Conservation (phyloP, 805 yeast genomes). For the Metschnikowia gruessii region DNA sequence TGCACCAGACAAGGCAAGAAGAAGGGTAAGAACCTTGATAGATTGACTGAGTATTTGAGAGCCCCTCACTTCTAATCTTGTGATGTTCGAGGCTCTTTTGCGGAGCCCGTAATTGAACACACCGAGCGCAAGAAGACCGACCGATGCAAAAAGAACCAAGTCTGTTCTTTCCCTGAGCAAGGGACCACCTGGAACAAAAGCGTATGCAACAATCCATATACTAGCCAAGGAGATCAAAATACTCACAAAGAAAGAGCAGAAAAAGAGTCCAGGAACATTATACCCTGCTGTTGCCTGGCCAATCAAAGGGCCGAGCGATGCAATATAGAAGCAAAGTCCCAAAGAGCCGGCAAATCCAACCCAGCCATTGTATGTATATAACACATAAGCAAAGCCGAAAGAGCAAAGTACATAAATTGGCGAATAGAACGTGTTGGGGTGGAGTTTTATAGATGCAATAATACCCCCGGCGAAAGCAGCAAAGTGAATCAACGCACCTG, state of each 20-base stretch:
- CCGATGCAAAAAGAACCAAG: conserved; percentile 58
- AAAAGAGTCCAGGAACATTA: conserved; percentile 54
- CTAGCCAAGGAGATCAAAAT: conserved; percentile 68
- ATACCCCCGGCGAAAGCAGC: conserved; percentile 56
- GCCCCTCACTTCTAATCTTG: conserved; percentile 22
- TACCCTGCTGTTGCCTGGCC: conserved; percentile 56
- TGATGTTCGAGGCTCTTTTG: conserved; percentile 23
- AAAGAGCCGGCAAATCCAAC: conserved; percentile 72
- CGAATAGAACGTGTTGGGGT: conserved; percentile 24
- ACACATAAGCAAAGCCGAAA: conserved; percentile 46
- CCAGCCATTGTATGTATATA: conserved; percentile 63
- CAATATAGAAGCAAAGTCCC: conserved; percentile 55
- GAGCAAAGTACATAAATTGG: conserved; percentile 40
- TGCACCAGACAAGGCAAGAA: conserved; percentile 53
- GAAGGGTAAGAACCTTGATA: conserved; percentile 37
- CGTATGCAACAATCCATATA: conserved; percentile 97
- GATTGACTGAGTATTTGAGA: conserved; percentile 23
- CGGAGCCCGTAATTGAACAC: conserved; percentile 38
- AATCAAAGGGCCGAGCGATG: conserved; percentile 57
- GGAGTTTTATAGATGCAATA: conserved; percentile 25
- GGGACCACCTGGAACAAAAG: conserved; percentile 95
- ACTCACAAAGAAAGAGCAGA: conserved; percentile 46
- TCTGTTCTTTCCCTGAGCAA: conserved; percentile 86
- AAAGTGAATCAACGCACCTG: conserved; percentile 72
- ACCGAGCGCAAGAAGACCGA: conserved; percentile 52